Percentiles rank a stretch among this genome's conserved stretches.
Conservation (phyloP, 495 filamentous ascomycete genomes). For the Sphaerosporella brunnea region DNA sequence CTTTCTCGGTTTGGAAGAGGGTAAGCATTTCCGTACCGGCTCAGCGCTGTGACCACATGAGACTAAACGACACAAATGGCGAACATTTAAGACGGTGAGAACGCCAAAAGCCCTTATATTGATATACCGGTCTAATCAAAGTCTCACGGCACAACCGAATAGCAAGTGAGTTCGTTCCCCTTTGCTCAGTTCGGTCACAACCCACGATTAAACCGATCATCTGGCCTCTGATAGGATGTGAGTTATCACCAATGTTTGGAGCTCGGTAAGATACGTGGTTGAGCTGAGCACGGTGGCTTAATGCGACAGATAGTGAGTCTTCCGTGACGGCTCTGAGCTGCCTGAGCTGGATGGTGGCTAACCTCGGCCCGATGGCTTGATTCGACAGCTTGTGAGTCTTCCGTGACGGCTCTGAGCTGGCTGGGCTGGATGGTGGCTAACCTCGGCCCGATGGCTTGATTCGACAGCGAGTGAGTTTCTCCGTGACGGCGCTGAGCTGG, state of each 20-base stretch:
- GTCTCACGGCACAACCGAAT: not conserved
- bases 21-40: not conserved
- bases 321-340: no score
- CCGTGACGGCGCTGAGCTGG: no score
- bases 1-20: not conserved
- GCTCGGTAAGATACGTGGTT: not conserved
- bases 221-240: not conserved
- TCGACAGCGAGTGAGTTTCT: no score
- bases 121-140: not conserved
- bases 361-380: no score
- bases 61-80: not conserved
- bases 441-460: no score
- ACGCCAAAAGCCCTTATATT: not conserved
- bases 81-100: not conserved
- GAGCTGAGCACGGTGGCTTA: not conserved
- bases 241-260: not conserved
- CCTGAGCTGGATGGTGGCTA: no score
- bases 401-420: no score
- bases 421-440: no score
- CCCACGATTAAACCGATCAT: not conserved
- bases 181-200: not conserved
- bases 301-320: no score
- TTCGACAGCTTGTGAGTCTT: no score
- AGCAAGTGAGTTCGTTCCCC: not conserved
- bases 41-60: not conserved